Conservation (phyloP, 768 basidiomycete genomes). For the Pleurotus platypus region DNA sequence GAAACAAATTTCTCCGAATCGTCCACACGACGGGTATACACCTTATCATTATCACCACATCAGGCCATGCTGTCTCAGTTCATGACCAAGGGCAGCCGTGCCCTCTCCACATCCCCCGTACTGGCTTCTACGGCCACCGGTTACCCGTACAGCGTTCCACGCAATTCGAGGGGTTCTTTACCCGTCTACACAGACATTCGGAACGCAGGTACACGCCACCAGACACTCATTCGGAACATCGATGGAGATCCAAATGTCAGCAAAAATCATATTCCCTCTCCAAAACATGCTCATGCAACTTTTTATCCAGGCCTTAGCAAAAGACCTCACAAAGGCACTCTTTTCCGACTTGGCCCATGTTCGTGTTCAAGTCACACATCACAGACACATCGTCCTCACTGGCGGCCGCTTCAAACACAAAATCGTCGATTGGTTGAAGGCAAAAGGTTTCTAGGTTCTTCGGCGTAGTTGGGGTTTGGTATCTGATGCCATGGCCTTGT, state of each 20-base stretch:
- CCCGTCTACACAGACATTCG: conserved; percentile 77
- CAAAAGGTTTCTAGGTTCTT: conserved; percentile 56
- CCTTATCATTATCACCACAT: conserved; percentile 9
- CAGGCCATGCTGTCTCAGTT: neutral
- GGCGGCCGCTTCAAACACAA: conserved; percentile 64
- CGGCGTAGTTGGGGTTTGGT: too few species aligned
- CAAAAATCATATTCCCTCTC: conserved; percentile 10
- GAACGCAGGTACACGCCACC: conserved; percentile 57
- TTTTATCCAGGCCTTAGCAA: conserved; percentile 48
- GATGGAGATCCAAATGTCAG: conserved; percentile 59
- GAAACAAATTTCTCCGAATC: neutral
- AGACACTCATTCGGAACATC: conserved; percentile 63
- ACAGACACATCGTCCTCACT: conserved; percentile 53
- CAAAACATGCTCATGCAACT: conserved; percentile 8
- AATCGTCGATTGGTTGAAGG: conserved; percentile 59
- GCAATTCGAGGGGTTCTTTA: conserved; percentile 63
- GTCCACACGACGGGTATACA: neutral
- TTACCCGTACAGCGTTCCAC: conserved; percentile 55
- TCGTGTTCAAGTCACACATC: conserved; percentile 41
- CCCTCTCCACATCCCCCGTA: neutral
- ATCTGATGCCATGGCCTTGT: too few species aligned
- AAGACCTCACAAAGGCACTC: conserved; percentile 49
- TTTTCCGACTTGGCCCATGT: conserved; percentile 51
- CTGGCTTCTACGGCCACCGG: conserved; percentile 12
- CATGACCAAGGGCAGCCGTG: too few species aligned